Evolutionary conservation across 352 stramenopile genomes (phyloP), one percentile per base, ranked within the genome.

Genomic region (Phytophthora rubi): DNA sequence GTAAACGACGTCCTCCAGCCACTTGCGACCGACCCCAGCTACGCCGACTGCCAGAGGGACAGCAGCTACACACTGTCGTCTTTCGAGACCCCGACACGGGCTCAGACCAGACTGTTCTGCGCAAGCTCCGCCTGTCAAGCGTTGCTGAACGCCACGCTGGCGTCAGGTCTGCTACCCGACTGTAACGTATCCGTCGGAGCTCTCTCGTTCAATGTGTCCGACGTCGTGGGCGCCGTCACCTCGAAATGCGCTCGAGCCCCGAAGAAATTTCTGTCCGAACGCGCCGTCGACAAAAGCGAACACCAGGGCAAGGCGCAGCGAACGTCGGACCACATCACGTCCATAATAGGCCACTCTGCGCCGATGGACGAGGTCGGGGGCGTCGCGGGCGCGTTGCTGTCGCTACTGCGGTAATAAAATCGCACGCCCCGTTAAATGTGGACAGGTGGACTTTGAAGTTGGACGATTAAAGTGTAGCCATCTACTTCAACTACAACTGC

Each of bases 301-400:
- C 7, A 21, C n/a, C n/a, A 21, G 26, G 53, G 56, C 56, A 63
- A 63, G 39, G 56, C 42, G 10, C 42, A 63, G 15, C 56, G 56
- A 26, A 8, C 12, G 4, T 47, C 53, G 9, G 53, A 30, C 28
- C 53, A 59, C 32, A 30, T 59, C 32, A 30, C 53, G 2, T 44
- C 16, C 53, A 18, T 59, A 12, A 18, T 59, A 26, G 53, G 53
- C 15, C 53, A 59, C 18, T 47, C 53, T 5, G 53, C 53, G 5
- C 53, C 53, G 10, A 59, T 59, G 53, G 53, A 59, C 53, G 53
- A 59, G 9, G 53, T 59, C 15, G 53, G 53, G 26, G 21, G 21
- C n/a, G n/a, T 57, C 4, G 62, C 59, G 26, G 54, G 54, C 26
- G 21, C 35, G 26, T 53, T 75, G 18, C 44, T 75, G 6, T 57